Evolutionary conservation across 1,284 basidiomycete genomes (phyloP).

Genomic region (Vanrija pseudolonga): DNA sequence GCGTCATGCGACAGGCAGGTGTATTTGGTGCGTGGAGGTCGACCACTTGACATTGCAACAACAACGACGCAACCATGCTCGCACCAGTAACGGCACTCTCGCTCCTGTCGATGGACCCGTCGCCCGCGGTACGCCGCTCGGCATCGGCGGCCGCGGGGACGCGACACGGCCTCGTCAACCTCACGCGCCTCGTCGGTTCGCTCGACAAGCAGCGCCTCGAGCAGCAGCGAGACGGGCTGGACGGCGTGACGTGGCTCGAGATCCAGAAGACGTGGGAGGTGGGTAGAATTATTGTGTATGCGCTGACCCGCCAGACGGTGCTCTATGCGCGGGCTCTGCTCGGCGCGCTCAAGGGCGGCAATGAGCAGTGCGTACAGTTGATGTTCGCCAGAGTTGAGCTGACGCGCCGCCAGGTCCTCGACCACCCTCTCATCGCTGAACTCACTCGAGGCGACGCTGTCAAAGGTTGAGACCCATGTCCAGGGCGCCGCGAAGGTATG

Average conservation of each 20-base stretch:
- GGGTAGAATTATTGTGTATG: background rate
- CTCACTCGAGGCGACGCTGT: constrained; percentile 17
- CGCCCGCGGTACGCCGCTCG: constrained; percentile 24
- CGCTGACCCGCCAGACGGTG: constrained; percentile 25
- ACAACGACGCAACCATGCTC: background rate
- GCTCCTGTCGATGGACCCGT: constrained; percentile 22
- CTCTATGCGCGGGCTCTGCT: constrained; percentile 37
- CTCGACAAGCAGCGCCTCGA: constrained; percentile 22
- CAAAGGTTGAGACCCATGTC: constrained; percentile 15
- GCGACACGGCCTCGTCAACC: constrained; percentile 42
- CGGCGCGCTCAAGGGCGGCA: constrained; percentile 12
- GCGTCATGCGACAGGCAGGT: background rate
- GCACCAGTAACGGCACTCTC: constrained; percentile 13
- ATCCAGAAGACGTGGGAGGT: constrained; percentile 46
- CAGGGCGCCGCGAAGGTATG: constrained; percentile 11
- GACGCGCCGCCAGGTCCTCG: constrained; percentile 21
- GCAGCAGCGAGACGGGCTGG: constrained; percentile 2
- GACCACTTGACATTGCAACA: background rate
- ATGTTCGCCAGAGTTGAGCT: background rate
- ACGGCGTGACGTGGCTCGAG: constrained; percentile 24
- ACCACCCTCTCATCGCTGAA: constrained; percentile 15
- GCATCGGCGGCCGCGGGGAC: constrained; percentile 28
- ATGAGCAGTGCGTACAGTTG: constrained; percentile 33
- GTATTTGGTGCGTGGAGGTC: background rate
- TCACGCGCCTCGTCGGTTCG: constrained; percentile 40